Evolutionary conservation across 805 yeast genomes (phyloP).

Genomic region (Starmerella sirachaensis): DNA sequence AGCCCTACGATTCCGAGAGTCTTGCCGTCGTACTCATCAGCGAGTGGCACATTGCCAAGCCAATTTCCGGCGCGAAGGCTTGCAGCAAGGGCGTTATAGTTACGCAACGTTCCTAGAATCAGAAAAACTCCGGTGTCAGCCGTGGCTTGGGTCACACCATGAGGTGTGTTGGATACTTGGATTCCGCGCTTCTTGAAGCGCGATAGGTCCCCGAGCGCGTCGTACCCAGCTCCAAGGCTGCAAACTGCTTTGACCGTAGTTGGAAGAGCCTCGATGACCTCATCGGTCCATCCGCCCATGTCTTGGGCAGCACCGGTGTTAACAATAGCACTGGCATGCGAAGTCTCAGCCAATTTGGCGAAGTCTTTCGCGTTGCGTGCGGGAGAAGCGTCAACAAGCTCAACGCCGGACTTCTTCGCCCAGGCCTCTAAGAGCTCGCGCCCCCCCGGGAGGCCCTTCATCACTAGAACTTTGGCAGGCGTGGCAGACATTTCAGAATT

Average conservation of each 20-base stretch:
- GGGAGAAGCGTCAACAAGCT: constrained; percentile 35
- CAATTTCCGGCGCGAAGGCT: constrained; percentile 37
- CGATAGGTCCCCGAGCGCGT: constrained; percentile 35
- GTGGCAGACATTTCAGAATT: constrained; percentile 1
- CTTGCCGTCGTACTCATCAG: constrained; percentile 40
- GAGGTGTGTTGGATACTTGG: constrained; percentile 43
- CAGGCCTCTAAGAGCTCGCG: constrained; percentile 30
- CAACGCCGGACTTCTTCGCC: constrained; percentile 31
- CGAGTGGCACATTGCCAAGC: constrained; percentile 35
- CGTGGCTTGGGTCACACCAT: constrained; percentile 42
- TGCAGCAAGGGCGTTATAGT: constrained; percentile 35
- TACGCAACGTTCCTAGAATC: constrained; percentile 41
- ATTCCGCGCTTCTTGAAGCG: constrained; percentile 34
- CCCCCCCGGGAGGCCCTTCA: constrained; percentile 8
- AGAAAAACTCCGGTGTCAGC: constrained; percentile 46
- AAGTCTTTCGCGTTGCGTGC: constrained; percentile 34
- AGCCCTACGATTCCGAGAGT: constrained; percentile 48
- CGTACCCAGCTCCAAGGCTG: constrained; percentile 51
- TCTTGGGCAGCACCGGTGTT: constrained; percentile 33
- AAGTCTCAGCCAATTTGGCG: constrained; percentile 29
- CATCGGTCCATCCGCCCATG: constrained; percentile 37
- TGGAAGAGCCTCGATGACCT: constrained; percentile 32
- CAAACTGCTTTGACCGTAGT: constrained; percentile 34
- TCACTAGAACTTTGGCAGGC: neutral
- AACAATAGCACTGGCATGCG: constrained; percentile 33